Conservation (phyloP, 192 early-diverging fungal species). For the Entrophospora sp. region DNA sequence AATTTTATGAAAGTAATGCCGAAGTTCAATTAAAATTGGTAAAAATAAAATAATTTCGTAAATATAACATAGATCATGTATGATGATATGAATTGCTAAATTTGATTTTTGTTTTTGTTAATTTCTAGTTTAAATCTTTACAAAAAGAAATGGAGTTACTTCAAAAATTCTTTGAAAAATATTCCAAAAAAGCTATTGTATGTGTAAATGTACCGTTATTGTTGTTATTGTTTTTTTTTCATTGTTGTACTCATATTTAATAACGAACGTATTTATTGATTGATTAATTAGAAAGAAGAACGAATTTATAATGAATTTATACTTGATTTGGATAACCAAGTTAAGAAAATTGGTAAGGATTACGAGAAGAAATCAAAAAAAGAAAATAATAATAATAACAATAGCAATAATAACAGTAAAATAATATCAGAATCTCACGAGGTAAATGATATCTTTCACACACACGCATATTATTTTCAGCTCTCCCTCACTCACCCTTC, state of each 20-base stretch:
- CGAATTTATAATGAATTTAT: slow-evolving; percentile 25
- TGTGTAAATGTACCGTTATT: no score
- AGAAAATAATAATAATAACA: no score
- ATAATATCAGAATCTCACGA: slow-evolving; percentile 28
- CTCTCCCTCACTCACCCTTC: background rate
- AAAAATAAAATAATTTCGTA: no score
- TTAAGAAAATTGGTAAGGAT: slow-evolving; percentile 30
- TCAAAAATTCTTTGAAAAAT: slow-evolving; percentile 32
- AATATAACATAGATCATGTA: background rate
- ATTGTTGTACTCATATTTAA: background rate
- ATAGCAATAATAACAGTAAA: no score
- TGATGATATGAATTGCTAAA: no score
- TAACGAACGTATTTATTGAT: background rate
- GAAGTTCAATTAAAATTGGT: slow-evolving; percentile 34
- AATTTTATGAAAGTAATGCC: slow-evolving; percentile 35
- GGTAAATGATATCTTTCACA: no score
- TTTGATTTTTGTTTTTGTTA: no score
- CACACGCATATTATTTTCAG: no score
- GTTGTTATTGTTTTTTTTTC: no score
- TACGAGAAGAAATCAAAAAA: slow-evolving; percentile 35
- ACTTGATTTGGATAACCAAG: slow-evolving; percentile 29
- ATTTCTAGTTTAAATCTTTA: slow-evolving; percentile 28
- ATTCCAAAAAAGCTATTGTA: slow-evolving; percentile 31
- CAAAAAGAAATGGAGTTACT: slow-evolving; percentile 36
- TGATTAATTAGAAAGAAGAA: slow-evolving; percentile 32